These are phyloP conservation scores for Daedaleopsis sinensis DNA, from an alignment of 768 basidiomycete species.

Conservation along the genomic window DNA sequence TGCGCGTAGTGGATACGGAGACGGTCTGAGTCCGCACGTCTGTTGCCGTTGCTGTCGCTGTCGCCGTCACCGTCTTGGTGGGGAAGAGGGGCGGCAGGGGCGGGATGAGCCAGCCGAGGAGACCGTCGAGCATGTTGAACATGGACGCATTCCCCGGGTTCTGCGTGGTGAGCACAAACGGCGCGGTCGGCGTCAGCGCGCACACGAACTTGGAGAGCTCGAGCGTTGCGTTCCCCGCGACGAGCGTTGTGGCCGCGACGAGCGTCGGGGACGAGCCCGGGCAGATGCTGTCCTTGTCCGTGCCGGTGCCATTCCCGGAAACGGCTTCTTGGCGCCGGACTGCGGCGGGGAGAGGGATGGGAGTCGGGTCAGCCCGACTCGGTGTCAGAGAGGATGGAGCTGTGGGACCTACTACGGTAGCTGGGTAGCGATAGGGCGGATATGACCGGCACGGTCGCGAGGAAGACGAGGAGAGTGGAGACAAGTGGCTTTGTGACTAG, in stretches of 20 bases:
- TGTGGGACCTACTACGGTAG: no score
- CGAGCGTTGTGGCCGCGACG: conserved; percentile 5
- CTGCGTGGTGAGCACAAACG: background rate
- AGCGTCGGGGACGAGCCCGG: background rate
- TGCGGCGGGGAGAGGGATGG: background rate
- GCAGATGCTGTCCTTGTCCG: background rate
- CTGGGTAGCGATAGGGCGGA: no score
- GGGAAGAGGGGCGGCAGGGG: background rate
- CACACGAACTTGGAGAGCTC: conserved; percentile 16
- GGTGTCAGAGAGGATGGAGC: no score
- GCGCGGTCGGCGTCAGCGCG: background rate
- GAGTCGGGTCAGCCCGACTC: background rate
- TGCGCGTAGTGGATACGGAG: background rate
- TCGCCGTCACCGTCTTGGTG: background rate
- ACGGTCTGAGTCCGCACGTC: background rate
- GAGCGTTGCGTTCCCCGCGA: conserved; percentile 1
- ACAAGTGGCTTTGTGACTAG: no score
- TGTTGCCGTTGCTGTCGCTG: background rate
- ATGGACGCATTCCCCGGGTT: background rate
- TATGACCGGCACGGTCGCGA: no score
- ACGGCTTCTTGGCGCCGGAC: background rate
- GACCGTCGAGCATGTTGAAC: conserved; percentile 12
- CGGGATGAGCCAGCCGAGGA: conserved; percentile 18
- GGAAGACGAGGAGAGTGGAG: no score
- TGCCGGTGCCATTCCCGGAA: conserved; percentile 4